phyloP scores from a whole-genome alignment of 75 land plant species.

The Selaginella tamariscina region DNA sequence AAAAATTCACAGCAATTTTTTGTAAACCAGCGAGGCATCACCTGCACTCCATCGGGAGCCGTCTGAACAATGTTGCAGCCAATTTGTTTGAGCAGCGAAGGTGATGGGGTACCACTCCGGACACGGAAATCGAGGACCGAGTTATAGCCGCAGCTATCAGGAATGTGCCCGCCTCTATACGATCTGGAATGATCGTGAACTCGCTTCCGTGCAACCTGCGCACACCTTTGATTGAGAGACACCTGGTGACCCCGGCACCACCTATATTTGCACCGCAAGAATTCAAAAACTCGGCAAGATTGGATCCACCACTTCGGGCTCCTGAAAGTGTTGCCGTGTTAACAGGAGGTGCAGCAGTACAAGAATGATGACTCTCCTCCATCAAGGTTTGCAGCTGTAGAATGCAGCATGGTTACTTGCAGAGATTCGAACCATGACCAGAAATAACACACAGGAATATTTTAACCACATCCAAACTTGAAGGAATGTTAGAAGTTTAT shows the following conservation, averaged over 20 bases:
- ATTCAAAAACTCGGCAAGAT: slow-evolving; percentile 50
- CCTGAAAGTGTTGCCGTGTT: no score
- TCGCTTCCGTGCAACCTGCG: slow-evolving; percentile 39
- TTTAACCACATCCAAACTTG: no score
- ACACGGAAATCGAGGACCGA: slow-evolving; percentile 46
- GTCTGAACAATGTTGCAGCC: slow-evolving; percentile 37
- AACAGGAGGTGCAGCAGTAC: no score
- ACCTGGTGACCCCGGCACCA: slow-evolving; percentile 51
- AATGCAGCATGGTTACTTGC: no score
- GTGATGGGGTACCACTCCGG: slow-evolving; percentile 42
- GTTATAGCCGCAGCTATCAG: slow-evolving; percentile 64
- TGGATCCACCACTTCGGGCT: slow-evolving; percentile 60
- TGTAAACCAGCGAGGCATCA: no score
- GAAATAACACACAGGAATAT: no score
- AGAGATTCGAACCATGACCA: no score
- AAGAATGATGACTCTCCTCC: no score
- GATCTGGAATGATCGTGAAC: slow-evolving; percentile 43
- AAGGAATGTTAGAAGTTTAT: no score
- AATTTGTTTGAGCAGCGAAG: slow-evolving; percentile 27
- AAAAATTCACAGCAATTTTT: no score
- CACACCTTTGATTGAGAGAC: slow-evolving; percentile 34
- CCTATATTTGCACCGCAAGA: slow-evolving; percentile 50
- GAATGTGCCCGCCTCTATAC: slow-evolving; percentile 74
- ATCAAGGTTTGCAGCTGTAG: no score
- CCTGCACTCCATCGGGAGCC: slow-evolving; percentile 29